Evolutionary conservation across 208 protist species (phyloP).

Genomic region (Leishmania braziliensis): DNA sequence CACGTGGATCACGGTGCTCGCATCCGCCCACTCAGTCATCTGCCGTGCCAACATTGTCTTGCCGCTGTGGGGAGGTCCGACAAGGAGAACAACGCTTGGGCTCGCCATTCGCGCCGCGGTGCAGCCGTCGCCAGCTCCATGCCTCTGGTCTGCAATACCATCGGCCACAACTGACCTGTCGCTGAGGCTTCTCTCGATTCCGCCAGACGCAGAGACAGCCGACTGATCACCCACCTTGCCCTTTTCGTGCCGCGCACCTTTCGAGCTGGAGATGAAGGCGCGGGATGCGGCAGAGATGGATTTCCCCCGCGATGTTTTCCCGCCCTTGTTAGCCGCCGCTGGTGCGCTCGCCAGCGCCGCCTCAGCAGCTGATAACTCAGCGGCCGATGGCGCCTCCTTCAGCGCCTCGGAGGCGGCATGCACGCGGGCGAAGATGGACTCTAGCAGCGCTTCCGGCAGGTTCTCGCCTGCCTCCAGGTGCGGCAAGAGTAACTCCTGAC

Average conservation of each 20-base stretch:
- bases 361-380: neutral
- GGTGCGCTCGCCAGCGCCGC: neutral
- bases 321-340: neutral
- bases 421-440: conserved; percentile 61
- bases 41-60: conserved; percentile 66
- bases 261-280: neutral
- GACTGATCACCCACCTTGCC: conserved; percentile 7
- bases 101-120: neutral
- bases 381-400: conserved; percentile 9
- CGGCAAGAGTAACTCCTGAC: conserved; percentile 67
- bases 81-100: conserved; percentile 57
- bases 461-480: conserved; percentile 60
- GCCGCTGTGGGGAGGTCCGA: conserved; percentile 77
- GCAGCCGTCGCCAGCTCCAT: neutral
- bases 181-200: neutral
- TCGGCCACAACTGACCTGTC: neutral
- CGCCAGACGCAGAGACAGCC: neutral
- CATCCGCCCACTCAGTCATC: conserved; percentile 29
- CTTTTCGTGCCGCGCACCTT: conserved; percentile 15
- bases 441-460: conserved; percentile 69
- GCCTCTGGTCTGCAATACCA: neutral
- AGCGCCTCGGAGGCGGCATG: conserved; percentile 22
- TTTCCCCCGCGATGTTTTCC: neutral
- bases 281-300: neutral
- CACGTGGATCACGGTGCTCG: conserved; percentile 28